phyloP scores from a whole-genome alignment of 2,329 filamentous ascomycete species.

The Dothistroma pini region DNA sequence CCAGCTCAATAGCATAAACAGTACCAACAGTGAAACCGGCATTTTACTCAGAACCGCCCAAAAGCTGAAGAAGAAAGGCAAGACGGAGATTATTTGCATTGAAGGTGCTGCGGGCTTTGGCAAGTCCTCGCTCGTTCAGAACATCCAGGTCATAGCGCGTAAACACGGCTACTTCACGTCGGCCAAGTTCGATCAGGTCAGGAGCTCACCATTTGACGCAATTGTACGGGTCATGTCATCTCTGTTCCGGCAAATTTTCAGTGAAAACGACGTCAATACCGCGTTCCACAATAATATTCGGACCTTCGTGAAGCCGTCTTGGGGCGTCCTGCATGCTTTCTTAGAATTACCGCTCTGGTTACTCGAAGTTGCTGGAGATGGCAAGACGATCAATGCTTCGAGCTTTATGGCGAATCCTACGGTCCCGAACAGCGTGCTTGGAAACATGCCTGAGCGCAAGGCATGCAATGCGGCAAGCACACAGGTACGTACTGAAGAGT shows the following conservation, averaged over 20 bases:
- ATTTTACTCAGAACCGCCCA: constrained; percentile 41
- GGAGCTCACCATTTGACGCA: constrained; percentile 59
- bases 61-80: constrained; percentile 50
- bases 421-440: constrained; percentile 13
- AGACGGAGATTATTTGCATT: constrained; percentile 59
- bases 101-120: constrained; percentile 56
- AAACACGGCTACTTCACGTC: constrained; percentile 58
- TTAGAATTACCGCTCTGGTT: constrained; percentile 67
- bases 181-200: constrained; percentile 58
- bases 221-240: constrained; percentile 59
- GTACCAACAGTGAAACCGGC: constrained; percentile 22
- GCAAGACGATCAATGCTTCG: constrained; percentile 13
- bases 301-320: constrained; percentile 54
- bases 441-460: constrained; percentile 20
- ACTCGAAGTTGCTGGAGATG: constrained; percentile 31
- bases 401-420: constrained; percentile 6
- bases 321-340: constrained; percentile 54
- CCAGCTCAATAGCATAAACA: constrained; percentile 14
- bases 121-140: constrained; percentile 58
- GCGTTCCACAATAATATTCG: constrained; percentile 59
- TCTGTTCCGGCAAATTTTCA: constrained; percentile 62
- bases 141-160: constrained; percentile 55
- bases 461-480: constrained; percentile 36
- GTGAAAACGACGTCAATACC: constrained; percentile 59
- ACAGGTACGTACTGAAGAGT: constrained; percentile 5